Evolutionary conservation across 1,284 basidiomycete genomes (phyloP).

Genomic region (Cryptococcus deneoformans): DNA sequence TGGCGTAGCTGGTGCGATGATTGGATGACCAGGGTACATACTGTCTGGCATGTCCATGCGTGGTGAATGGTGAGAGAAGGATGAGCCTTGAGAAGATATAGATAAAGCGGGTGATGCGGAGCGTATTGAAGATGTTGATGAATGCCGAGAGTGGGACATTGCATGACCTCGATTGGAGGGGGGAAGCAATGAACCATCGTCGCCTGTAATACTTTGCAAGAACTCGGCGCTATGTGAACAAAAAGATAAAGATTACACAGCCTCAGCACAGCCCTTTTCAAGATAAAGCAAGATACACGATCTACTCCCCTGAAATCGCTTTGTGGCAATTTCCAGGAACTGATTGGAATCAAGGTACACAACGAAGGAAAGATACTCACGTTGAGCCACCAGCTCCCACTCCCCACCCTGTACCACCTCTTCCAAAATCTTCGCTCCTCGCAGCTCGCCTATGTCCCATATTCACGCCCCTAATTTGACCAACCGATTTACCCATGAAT

Average conservation of each 20-base stretch:
- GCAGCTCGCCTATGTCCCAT: conserved; percentile 36
- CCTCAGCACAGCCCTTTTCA: conserved; percentile 4
- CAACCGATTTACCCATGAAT: conserved; percentile 9
- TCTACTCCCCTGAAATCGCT: not conserved
- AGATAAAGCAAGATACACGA: not conserved
- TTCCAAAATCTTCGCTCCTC: conserved; percentile 45
- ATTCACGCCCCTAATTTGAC: conserved; percentile 24
- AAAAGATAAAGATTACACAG: not conserved
- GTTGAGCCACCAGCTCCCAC: conserved; percentile 43
- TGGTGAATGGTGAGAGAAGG: conserved; percentile 30
- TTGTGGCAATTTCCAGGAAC: not conserved
- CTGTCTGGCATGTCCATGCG: conserved; percentile 43
- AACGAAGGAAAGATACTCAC: conserved; percentile 24
- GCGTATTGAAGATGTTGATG: conserved; percentile 39
- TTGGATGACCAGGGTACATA: conserved; percentile 7
- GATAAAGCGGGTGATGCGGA: conserved; percentile 44
- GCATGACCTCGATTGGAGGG: conserved; percentile 33
- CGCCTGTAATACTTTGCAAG: conserved; percentile 42
- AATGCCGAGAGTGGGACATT: conserved; percentile 38
- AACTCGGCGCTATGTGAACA: conserved; percentile 37
- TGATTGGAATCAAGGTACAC: not conserved
- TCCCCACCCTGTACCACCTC: conserved; percentile 39
- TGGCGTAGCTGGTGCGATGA: not conserved
- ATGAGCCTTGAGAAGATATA: conserved; percentile 42
- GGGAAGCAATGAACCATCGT: conserved; percentile 44